Base-by-base conservation (phyloP, 1,139 yeast genomes). In the Saccharomyces hybrid region DNA sequence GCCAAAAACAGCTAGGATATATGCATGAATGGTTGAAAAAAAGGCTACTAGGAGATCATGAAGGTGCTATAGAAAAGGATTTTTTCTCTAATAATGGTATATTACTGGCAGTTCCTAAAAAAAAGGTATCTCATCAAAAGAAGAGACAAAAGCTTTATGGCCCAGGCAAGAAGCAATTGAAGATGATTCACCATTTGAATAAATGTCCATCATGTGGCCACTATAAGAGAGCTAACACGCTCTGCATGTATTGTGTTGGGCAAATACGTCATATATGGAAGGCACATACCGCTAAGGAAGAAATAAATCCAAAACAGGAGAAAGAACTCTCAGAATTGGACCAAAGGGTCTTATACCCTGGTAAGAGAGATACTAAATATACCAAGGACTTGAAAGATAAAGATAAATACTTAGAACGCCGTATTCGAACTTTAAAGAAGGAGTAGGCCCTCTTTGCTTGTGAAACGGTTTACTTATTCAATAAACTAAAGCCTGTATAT, bases 131-230 rank as follows among this genome's bases (percentile, higher is more conserved):
- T 7, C 88, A 88, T 69, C 82, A 83, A 73, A 87, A 89, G 72
- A 86, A 88, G 68, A 83, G 98, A 72, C 85, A 81, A 67, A 84
- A 86, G 73, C 79, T 88, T 62, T 84, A 87, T 64, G 87, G 88
- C 14, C 91, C 96, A 3, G 95, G 90, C 11, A 78, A 81, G 59
- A 91, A 89, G 70, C 95, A 90, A 66, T 76, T 87, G 61, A 82
- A 88, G 69, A 84, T 84, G 53, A 77, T 88, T 61, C 80, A 84
- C 56, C 86, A 88, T 68, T 75, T 93, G 63, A 88, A 86, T 60
- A 81, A 96, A 69, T 93, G 99, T 70, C 97, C 98, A 3, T 86
- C 97, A 0, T 93, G 99, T 74, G 99, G 99, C 47, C 87, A 88
- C 60, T 86, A 83, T 62, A 91, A 91, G 73, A 79, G 97, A 67